phyloP scores from a whole-genome alignment of 225 moss, liverwort and hornwort species.

The Climacium dendroides region DNA sequence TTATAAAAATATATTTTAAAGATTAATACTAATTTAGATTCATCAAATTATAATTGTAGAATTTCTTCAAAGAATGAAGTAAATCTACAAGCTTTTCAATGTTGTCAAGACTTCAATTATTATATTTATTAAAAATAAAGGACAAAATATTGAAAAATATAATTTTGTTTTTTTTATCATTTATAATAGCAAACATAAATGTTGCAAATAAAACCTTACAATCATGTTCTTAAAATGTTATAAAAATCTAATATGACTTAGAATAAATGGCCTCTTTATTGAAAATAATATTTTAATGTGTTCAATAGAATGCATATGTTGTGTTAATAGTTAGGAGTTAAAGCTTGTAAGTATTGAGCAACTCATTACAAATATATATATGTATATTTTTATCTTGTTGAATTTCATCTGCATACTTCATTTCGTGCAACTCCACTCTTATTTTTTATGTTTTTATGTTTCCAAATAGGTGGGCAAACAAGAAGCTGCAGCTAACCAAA shows the following conservation, averaged over 20 bases:
- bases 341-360: not conserved
- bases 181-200: not conserved
- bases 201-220: not conserved
- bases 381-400: not conserved
- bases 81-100: not conserved
- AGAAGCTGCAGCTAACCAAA: constrained; percentile 75
- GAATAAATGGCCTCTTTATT: not conserved
- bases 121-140: not conserved
- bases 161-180: not conserved
- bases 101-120: not conserved
- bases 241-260: not conserved
- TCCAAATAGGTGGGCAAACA: constrained; percentile 75
- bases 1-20: not conserved
- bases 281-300: not conserved
- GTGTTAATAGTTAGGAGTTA: no score
- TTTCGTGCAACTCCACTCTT: not conserved
- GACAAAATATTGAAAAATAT: not conserved
- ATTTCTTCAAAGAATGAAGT: not conserved
- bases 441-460: no score
- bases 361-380: not conserved
- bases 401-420: not conserved
- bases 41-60: not conserved
- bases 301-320: not conserved
- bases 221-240: not conserved
- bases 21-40: not conserved